A percentile compares a stretch with the other conserved stretches of the same genome.
Evolutionary conservation across 1,284 basidiomycete genomes (phyloP).

Genomic region (Apiotrichum domesticum): DNA sequence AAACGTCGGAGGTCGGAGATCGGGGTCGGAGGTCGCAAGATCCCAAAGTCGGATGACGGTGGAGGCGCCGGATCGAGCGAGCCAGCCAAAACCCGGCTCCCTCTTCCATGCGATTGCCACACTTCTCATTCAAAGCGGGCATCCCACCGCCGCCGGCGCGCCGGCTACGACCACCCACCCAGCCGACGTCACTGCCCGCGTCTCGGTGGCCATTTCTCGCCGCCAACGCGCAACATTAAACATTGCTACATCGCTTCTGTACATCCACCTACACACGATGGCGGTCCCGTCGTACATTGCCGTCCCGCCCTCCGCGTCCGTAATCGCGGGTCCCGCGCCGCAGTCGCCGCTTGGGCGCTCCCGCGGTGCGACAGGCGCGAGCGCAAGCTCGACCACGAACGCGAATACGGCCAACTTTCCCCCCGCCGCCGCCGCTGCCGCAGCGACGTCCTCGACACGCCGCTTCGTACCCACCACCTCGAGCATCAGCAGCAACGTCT

Average conservation of each 20-base stretch:
- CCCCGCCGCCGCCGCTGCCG: slow-evolving; percentile 5
- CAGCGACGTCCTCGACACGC: neutral
- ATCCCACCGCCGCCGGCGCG: too few species aligned
- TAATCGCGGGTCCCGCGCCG: slow-evolving; percentile 5
- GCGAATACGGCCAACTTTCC: slow-evolving; percentile 6
- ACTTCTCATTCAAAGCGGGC: too few species aligned
- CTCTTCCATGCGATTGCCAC: too few species aligned
- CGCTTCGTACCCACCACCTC: slow-evolving; percentile 23
- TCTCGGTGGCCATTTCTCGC: too few species aligned
- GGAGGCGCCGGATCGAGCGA: too few species aligned
- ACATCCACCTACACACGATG: neutral
- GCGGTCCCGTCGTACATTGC: slow-evolving; percentile 17
- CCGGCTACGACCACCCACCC: too few species aligned
- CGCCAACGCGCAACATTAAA: neutral
- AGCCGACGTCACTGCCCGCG: slow-evolving; percentile 1
- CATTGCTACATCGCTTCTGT: neutral
- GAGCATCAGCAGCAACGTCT: slow-evolving; percentile 35
- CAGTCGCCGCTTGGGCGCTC: neutral
- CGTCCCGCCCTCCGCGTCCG: slow-evolving; percentile 14
- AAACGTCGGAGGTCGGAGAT: too few species aligned
- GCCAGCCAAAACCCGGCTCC: too few species aligned
- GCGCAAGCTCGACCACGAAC: neutral
- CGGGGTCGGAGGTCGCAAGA: too few species aligned
- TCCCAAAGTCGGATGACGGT: too few species aligned
- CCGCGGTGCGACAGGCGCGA: neutral